Conservation (phyloP, 75 land plant species). For the Sequoiadendron giganteum region DNA sequence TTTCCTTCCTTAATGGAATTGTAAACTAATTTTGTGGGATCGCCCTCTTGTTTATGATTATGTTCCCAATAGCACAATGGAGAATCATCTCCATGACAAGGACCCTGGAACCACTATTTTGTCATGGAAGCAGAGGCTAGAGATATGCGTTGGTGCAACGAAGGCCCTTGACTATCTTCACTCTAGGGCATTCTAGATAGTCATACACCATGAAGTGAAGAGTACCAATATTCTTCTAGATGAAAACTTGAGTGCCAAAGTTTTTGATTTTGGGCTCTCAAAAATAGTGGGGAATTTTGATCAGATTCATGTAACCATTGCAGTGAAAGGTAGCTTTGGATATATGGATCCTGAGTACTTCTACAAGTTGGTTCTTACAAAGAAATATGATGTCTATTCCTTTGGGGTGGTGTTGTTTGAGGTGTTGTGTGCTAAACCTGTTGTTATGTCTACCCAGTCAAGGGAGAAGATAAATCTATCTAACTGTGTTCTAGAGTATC, state of each 20-base stretch:
- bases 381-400: constrained; percentile 28
- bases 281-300: constrained; percentile 18
- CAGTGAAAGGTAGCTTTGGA: constrained; percentile 28
- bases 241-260: constrained; percentile 27
- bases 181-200: constrained; percentile 20
- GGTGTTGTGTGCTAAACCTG: constrained; percentile 27
- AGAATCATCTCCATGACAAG: constrained; percentile 8
- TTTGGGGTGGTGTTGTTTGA: constrained; percentile 32
- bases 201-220: constrained; percentile 33
- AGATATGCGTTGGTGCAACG: constrained; percentile 34
- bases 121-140: constrained; percentile 28
- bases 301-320: constrained; percentile 24
- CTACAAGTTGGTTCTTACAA: constrained; percentile 19
- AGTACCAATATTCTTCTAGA: constrained; percentile 35
- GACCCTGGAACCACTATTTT: neutral
- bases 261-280: constrained; percentile 34
- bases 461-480: constrained; percentile 28
- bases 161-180: constrained; percentile 31
- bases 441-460: constrained; percentile 14
- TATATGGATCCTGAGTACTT: constrained; percentile 39
- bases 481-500: constrained; percentile 22
- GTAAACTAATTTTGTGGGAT: too few relatives aligned
- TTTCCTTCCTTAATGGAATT: too few relatives aligned
- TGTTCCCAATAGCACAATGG: constrained; percentile 17
- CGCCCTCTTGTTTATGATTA: constrained; percentile 20